Evolutionary conservation across 2,329 filamentous ascomycete species (phyloP).

Genomic region (Fusarium camptoceras): DNA sequence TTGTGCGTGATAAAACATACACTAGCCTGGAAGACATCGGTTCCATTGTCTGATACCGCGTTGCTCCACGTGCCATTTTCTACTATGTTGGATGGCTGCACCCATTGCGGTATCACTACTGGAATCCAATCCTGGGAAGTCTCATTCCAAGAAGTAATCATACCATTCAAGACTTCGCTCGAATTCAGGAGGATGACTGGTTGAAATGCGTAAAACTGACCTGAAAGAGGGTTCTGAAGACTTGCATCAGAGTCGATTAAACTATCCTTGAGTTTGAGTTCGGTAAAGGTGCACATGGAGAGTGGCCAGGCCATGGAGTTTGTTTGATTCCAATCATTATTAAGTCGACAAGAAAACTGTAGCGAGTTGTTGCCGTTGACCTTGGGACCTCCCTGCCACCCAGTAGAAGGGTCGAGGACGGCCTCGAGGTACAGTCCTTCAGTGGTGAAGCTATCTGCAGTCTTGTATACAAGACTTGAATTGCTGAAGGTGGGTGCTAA

Average conservation of each 20-base stretch:
- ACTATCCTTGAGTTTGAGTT: neutral
- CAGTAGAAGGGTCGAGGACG: neutral
- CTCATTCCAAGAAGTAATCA: neutral
- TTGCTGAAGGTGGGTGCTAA: accelerated
- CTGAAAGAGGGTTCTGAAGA: neutral
- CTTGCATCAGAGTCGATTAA: neutral
- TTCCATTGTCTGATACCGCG: accelerated
- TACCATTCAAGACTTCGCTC: neutral
- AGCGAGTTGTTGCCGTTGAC: neutral
- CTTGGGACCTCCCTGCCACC: neutral
- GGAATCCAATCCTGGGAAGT: neutral
- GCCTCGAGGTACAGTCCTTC: conserved; percentile 1
- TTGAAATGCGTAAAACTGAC: neutral
- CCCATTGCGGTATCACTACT: accelerated
- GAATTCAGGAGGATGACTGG: conserved; percentile 8
- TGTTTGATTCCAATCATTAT: neutral
- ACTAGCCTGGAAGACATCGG: neutral
- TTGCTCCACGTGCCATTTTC: neutral
- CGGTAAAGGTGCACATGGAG: neutral
- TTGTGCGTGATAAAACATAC: neutral
- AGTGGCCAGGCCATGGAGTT: neutral
- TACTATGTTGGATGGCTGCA: neutral
- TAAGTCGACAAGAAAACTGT: neutral
- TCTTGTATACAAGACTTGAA: accelerated
- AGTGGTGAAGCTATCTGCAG: neutral